Evolutionary conservation across 345 rosid species (phyloP).

Genomic region (Jatropha curcas): DNA sequence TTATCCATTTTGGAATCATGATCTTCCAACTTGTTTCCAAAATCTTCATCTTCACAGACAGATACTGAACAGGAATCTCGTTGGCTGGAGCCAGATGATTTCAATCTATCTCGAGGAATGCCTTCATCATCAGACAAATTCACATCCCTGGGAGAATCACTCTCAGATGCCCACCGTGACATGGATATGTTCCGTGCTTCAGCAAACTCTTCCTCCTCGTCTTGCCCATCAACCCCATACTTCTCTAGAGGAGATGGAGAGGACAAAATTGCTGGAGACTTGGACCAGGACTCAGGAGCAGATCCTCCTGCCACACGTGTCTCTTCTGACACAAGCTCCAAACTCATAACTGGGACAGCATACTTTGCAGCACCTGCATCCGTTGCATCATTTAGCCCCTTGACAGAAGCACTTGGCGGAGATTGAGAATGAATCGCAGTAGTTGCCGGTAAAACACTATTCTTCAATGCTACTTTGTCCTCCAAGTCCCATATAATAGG

Average conservation of each 20-base stretch:
- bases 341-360: slow-evolving; percentile 7
- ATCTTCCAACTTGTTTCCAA: slow-evolving; percentile 33
- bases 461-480: slow-evolving; percentile 36
- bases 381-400: slow-evolving; percentile 11
- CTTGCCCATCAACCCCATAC: slow-evolving; percentile 28
- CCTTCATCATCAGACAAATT: slow-evolving; percentile 28
- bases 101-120: slow-evolving; percentile 17
- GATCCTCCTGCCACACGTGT: neutral
- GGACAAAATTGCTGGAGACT: slow-evolving; percentile 10
- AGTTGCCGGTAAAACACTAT: slow-evolving; percentile 16
- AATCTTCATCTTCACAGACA: slow-evolving; percentile 28
- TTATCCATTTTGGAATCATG: slow-evolving; percentile 27
- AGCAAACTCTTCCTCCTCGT: slow-evolving; percentile 44
- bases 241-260: slow-evolving; percentile 16
- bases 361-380: slow-evolving; percentile 26
- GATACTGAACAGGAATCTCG: slow-evolving; percentile 21
- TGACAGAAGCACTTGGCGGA: slow-evolving; percentile 13
- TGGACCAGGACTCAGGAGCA: slow-evolving; percentile 9
- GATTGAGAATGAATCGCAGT: slow-evolving; percentile 24
- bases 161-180: slow-evolving; percentile 71
- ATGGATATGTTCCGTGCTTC: slow-evolving; percentile 40
- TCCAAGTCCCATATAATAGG: slow-evolving; percentile 52
- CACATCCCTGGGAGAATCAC: slow-evolving; percentile 31
- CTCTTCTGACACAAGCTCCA: slow-evolving; percentile 27
- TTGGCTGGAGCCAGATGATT: slow-evolving; percentile 36